Conservation (phyloP, 805 yeast genomes). For the Sungouiella blattae region DNA sequence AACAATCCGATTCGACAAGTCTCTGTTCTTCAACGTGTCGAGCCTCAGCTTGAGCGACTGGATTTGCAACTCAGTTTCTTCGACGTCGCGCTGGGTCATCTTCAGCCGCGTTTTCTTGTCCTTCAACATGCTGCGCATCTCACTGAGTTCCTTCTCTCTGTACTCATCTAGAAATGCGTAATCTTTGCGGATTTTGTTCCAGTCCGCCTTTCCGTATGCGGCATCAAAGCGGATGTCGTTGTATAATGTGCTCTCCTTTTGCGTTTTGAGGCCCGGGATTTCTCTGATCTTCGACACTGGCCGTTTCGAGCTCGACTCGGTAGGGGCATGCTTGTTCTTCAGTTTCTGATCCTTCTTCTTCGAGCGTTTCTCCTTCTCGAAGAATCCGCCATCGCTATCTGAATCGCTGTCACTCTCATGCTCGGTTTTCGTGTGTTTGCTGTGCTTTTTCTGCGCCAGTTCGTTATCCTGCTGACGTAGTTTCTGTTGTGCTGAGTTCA, state of each 20-base stretch:
- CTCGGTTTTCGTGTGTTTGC: conserved; percentile 10
- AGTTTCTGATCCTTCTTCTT: conserved; percentile 15
- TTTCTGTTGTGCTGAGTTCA: conserved; percentile 57
- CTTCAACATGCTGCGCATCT: conserved; percentile 53
- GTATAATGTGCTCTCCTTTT: conserved; percentile 44
- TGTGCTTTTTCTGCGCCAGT: conserved; percentile 10
- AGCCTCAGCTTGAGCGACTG: conserved; percentile 66
- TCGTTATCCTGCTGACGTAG: conserved; percentile 24
- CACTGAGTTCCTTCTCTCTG: conserved; percentile 65
- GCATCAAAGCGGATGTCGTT: conserved; percentile 89
- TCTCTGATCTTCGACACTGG: conserved; percentile 69
- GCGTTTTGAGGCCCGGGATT: conserved; percentile 59
- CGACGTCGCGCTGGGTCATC: conserved; percentile 43
- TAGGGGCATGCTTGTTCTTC: conserved; percentile 79
- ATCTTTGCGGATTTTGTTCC: conserved; percentile 62
- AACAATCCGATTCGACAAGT: conserved; percentile 65
- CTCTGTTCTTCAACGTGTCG: conserved; percentile 68
- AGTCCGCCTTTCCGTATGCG: conserved; percentile 81
- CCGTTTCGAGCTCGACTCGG: conserved; percentile 69
- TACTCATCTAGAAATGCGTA: conserved; percentile 86
- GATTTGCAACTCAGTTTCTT: conserved; percentile 51
- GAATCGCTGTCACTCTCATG: conserved; percentile 14
- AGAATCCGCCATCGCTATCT: conserved; percentile 17
- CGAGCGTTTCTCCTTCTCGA: conserved; percentile 24
- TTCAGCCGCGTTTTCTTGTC: conserved; percentile 46